A percentile compares a stretch with the other conserved stretches of the same genome.
These are phyloP conservation scores for Stylosanthes scabra DNA, from an alignment of 331 rosid species.

Conservation along the genomic window DNA sequence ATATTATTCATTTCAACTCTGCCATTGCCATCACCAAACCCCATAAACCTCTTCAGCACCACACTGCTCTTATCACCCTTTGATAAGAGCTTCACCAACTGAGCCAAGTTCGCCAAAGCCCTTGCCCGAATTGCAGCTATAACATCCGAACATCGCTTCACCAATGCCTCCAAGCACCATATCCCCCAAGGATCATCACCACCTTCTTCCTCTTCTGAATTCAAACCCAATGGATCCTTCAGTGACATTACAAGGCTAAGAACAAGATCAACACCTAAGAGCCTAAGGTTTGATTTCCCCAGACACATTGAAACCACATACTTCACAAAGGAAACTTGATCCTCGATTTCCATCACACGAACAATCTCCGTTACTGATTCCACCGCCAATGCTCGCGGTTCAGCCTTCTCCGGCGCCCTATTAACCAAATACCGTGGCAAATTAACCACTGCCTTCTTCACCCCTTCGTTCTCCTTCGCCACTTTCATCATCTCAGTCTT, in stretches of 20 bases:
- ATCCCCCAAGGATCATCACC: constrained; percentile 59
- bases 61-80: constrained; percentile 43
- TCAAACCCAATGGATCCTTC: constrained; percentile 64
- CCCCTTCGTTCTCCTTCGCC: constrained; percentile 47
- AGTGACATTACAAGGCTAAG: constrained; percentile 52
- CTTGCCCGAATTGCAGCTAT: constrained; percentile 72
- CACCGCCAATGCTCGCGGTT: constrained; percentile 79
- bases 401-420: constrained; percentile 86
- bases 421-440: constrained; percentile 72
- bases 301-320: constrained; percentile 71
- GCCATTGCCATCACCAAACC: constrained; percentile 49
- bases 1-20: constrained; percentile 56
- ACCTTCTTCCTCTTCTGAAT: constrained; percentile 51
- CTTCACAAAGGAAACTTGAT: constrained; percentile 74
- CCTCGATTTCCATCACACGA: constrained; percentile 52
- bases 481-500: constrained; percentile 43
- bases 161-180: constrained; percentile 78
- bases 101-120: constrained; percentile 80
- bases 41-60: constrained; percentile 68
- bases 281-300: constrained; percentile 79
- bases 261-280: constrained; percentile 82
- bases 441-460: constrained; percentile 72
- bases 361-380: constrained; percentile 80
- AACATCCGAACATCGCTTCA: constrained; percentile 80
- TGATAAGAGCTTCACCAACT: constrained; percentile 66